Base-by-base conservation (phyloP, 2,329 filamentous ascomycete species). In the Exophiala calicioides region DNA sequence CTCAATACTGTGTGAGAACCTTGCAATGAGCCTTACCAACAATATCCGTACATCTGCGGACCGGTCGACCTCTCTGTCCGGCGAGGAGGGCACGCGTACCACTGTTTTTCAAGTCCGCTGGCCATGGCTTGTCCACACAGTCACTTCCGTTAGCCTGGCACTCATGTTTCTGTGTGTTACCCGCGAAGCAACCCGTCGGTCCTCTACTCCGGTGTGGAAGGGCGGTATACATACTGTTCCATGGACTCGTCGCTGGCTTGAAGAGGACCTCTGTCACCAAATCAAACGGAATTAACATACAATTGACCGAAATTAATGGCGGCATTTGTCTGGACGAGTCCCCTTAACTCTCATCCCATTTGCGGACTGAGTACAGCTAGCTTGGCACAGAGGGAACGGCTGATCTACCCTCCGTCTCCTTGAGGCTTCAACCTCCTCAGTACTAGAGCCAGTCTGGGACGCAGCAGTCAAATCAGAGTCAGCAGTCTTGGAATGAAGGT, bases 311-410 rank as follows among this genome's bases (percentile, higher is more conserved):
- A 15, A 15, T 15, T 8, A 15, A 33, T 7, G 30, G 13, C 16
- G 30, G 30, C 13, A 33, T 33, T 15, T 33, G 30, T 33, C 30
- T 33, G n/a, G n/a, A n/a, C n/a, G n/a, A n/a, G n/a, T n/a, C n/a
- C n/a, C n/a, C n/a, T n/a, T n/a, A n/a, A n/a, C n/a, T n/a, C n/a
- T n/a, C n/a, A n/a, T n/a, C n/a, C n/a, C n/a, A n/a, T n/a, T n/a
- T n/a, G n/a, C n/a, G n/a, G n/a, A n/a, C n/a, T n/a, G n/a, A n/a
- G n/a, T n/a, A n/a, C n/a, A n/a, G n/a, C n/a, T n/a, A n/a, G n/a
- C n/a, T n/a, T n/a, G n/a, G n/a, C n/a, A n/a, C n/a, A n/a, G n/a
- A n/a, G n/a, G n/a, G n/a, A n/a, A n/a, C n/a, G n/a, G n/a, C n/a
- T n/a, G n/a, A n/a, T n/a, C n/a, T n/a, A n/a, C n/a, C n/a, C n/a